A percentile compares a stretch with the other conserved stretches of the same genome.
Conservation (phyloP, 2,329 filamentous ascomycete genomes). For the Tolypocladium ovalisporum region DNA sequence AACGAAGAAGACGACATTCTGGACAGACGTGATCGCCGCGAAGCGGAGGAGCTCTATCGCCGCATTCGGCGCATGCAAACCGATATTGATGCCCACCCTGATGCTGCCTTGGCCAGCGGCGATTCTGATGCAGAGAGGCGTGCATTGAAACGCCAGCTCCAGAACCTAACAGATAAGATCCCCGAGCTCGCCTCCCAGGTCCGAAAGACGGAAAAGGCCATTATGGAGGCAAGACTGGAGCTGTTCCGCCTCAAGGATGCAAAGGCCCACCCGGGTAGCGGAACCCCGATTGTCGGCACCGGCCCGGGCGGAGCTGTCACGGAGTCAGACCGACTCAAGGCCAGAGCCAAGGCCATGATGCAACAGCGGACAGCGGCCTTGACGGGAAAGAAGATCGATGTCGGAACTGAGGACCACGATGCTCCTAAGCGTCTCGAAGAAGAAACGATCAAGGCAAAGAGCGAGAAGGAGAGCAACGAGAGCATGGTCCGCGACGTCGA, state of each 20-base stretch:
- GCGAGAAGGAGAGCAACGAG: slow-evolving; percentile 88
- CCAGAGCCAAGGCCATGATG: slow-evolving; percentile 95
- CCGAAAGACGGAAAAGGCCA: slow-evolving; percentile 79
- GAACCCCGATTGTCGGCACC: slow-evolving; percentile 76
- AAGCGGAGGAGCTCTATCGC: slow-evolving; percentile 88
- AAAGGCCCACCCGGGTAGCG: slow-evolving; percentile 77
- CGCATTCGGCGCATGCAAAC: slow-evolving; percentile 86
- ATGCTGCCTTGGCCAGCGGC: slow-evolving; percentile 53
- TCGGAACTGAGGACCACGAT: slow-evolving; percentile 59
- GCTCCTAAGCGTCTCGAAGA: slow-evolving; percentile 81
- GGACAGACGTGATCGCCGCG: slow-evolving; percentile 79
- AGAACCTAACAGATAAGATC: slow-evolving; percentile 77
- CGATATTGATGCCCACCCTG: slow-evolving; percentile 86
- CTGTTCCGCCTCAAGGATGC: slow-evolving; percentile 89
- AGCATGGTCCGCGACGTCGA: slow-evolving; percentile 95
- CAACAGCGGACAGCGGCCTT: slow-evolving; percentile 90
- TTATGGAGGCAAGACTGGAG: slow-evolving; percentile 83
- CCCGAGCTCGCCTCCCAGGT: slow-evolving; percentile 90
- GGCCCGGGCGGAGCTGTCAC: slow-evolving; percentile 85
- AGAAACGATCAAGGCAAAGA: slow-evolving; percentile 69
- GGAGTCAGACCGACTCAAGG: slow-evolving; percentile 88
- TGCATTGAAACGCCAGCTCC: slow-evolving; percentile 77
- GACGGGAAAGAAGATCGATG: slow-evolving; percentile 69
- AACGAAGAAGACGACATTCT: slow-evolving; percentile 86
- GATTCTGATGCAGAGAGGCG: slow-evolving; percentile 86